Base-by-base conservation (phyloP, 129 eudicot genomes). In the Chrysanthemum lavandulifolium region DNA sequence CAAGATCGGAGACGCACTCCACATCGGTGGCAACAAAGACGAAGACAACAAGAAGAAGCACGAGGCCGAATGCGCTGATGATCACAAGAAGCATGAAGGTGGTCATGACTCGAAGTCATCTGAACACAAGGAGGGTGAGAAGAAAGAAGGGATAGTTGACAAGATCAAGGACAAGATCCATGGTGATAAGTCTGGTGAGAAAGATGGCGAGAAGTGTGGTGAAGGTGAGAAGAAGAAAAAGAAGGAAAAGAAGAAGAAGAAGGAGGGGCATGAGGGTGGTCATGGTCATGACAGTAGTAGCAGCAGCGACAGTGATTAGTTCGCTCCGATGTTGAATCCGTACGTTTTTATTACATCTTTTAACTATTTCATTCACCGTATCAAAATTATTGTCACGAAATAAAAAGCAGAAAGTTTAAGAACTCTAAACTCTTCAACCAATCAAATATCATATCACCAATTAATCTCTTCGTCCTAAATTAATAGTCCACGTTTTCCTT, bases 141-240 rank as follows among this genome's bases (percentile, higher is more conserved):
- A 86, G 13, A 87, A 87, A 81, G 89, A 87, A 75, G 89, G 89
- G 0, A 21, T 84, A 2, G 14, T 76, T 0, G 88, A 86, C 54
- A 86, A 86, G 79, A 78, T 80, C 64, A 87, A 81, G 84, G 87
- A 82, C 73, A 87, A 82, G 76, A 82, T 87, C 67, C 81, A 76
- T 29, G 88, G 92, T 2, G 88, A 87, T 7, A 83, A 18, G 3
- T 84, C 67, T 13, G 84, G 67, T 43, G 79, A 33, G 8, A 81
- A 75, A 40, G 8, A 10, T 16, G 52, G 78, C 16, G 77, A 53
- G 12, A 10, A 75, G 6, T 62, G 63, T 31, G 77, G 69, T 25
- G 78, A 83, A 60, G 74, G 83, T 74, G 76, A 78, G 67, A 73
- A 87, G 78, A 78, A 86, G 4, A 61, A 86, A 71, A 76, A 84